These are phyloP conservation scores for Solanum chaucha DNA, from an alignment of 257 asterid genomes.

Conservation along the genomic window DNA sequence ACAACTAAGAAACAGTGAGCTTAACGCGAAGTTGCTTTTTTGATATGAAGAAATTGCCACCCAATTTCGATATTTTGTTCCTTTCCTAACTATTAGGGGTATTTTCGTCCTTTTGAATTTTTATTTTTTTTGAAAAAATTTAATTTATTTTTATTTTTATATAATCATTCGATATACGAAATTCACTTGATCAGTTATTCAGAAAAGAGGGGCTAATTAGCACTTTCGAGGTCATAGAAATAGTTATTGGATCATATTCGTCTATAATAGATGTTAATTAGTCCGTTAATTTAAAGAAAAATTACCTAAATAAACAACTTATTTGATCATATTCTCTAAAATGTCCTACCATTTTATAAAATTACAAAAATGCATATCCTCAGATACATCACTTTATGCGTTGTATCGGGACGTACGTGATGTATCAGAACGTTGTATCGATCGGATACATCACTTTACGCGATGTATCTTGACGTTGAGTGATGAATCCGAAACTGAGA, in stretches of 20 bases:
- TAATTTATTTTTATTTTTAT: too few species aligned
- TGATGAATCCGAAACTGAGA: background rate
- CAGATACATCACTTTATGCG: background rate
- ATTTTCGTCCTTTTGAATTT: background rate
- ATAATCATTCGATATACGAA: background rate
- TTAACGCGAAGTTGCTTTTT: background rate
- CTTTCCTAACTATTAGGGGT: background rate
- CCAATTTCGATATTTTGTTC: background rate
- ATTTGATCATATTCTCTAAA: too few species aligned
- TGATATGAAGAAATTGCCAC: conserved; percentile 3
- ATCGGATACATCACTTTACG: background rate
- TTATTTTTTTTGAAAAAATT: accelerated
- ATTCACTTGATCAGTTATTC: background rate
- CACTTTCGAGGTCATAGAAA: background rate
- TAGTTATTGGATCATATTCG: background rate
- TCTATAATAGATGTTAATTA: background rate
- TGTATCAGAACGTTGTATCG: background rate
- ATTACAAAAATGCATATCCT: background rate
- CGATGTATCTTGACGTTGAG: background rate
- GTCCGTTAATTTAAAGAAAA: background rate
- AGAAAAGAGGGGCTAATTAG: background rate
- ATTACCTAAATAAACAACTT: background rate
- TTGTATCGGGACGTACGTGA: background rate
- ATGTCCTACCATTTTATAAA: background rate
- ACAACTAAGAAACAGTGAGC: conserved; percentile 4